A percentile compares a stretch with the other conserved stretches of the same genome.
Evolutionary conservation across 495 filamentous ascomycete genomes (phyloP).

Genomic region (Penicillium cataractarum): DNA sequence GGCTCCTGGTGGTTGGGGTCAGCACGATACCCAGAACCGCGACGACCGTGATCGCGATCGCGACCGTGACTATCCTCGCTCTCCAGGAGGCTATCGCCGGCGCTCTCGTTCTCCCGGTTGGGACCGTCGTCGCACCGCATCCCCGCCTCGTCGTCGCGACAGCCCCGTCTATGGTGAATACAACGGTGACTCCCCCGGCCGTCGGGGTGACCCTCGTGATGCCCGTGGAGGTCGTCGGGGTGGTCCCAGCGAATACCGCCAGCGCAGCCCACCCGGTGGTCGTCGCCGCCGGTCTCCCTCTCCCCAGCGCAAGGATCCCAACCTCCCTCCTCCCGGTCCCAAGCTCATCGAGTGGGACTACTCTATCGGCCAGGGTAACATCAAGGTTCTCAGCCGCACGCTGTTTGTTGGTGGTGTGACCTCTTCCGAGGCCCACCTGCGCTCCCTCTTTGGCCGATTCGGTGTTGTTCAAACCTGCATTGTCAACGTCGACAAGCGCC

Average conservation of each 20-base stretch:
- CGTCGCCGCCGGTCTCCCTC: conserved; percentile 66
- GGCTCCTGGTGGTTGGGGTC: conserved; percentile 42
- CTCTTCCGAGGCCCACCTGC: conserved; percentile 80
- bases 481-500: conserved; percentile 94
- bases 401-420: conserved; percentile 96
- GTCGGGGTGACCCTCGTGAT: conserved; percentile 61
- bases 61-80: conserved; percentile 59
- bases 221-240: conserved; percentile 55
- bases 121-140: conserved; percentile 64
- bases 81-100: conserved; percentile 64
- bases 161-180: conserved; percentile 76
- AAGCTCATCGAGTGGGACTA: conserved; percentile 86
- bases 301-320: conserved; percentile 56
- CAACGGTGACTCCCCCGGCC: conserved; percentile 61
- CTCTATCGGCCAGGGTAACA: conserved; percentile 68
- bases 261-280: conserved; percentile 70
- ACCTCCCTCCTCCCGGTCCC: conserved; percentile 59
- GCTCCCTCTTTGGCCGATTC: conserved; percentile 73
- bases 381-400: conserved; percentile 94
- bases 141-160: conserved; percentile 62
- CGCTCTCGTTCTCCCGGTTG: conserved; percentile 78
- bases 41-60: conserved; percentile 61
- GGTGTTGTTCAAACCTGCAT: conserved; percentile 95
- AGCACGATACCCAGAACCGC: conserved; percentile 54
- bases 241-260: conserved; percentile 68